These are phyloP conservation scores for Mycena maculata DNA, from an alignment of 768 basidiomycete genomes.

Conservation along the genomic window DNA sequence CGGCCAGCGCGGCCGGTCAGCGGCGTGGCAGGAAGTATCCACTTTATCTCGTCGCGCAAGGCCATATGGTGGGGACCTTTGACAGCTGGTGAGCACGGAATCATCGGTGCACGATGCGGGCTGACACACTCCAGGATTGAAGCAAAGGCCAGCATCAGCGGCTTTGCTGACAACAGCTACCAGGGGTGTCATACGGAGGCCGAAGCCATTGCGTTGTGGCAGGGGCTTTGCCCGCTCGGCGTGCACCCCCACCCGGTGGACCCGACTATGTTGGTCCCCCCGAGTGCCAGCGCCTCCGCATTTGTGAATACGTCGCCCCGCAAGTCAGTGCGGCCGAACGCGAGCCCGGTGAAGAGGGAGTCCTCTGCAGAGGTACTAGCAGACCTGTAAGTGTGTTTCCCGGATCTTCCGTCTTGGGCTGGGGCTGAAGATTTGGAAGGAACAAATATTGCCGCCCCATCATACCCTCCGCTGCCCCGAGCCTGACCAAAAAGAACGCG, in stretches of 20 bases:
- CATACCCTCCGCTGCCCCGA: neutral
- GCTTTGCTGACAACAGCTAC: neutral
- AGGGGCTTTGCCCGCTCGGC: neutral
- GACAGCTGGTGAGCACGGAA: neutral
- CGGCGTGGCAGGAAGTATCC: neutral
- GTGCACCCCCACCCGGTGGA: neutral
- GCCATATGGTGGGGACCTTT: neutral
- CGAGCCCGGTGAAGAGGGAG: neutral
- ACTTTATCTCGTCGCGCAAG: neutral
- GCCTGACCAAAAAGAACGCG: neutral
- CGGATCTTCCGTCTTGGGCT: no score
- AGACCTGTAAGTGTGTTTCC: neutral
- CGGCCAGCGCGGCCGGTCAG: no score
- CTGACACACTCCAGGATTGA: neutral
- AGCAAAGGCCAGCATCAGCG: neutral
- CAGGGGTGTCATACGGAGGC: neutral
- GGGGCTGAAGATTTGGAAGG: neutral
- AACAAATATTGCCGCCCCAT: neutral
- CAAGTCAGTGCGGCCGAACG: no score
- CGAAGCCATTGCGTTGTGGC: neutral
- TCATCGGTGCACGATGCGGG: no score
- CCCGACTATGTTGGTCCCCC: neutral
- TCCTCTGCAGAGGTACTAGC: neutral
- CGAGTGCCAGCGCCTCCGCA: neutral
- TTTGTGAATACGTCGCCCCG: neutral